Evolutionary conservation across 1,139 yeast species (phyloP), one percentile per base, ranked within the genome.

Genomic region (Geotrichum bryndzae): DNA sequence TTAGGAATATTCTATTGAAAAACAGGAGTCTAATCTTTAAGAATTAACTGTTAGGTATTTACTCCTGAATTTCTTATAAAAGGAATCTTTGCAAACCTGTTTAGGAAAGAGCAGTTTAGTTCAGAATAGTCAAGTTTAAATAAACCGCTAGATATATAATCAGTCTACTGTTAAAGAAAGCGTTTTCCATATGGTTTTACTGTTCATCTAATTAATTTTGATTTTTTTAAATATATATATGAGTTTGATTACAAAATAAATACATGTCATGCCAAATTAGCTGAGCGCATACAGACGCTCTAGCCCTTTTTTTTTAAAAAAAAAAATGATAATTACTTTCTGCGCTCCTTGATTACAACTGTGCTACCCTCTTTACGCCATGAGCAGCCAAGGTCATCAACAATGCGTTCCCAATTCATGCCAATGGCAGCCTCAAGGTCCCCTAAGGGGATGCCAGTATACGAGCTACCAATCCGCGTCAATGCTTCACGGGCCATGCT

Each of bases 331-430:
- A 29, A 29, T 29, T 15, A 41, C 8, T n/a, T 41, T n/a, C 22
- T 41, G 22, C 35, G 54, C 38, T 50, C 38, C 6, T 50, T 56
- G 22, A 50, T 13, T 3, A 55, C 33, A 51, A 55, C 22, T 2
- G 35, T 53, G 18, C 15, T 33, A 6, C 27, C 58, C 35, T 56
- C 58, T 29, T 31, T 27, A 10, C 58, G 23, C 58, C 58, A 56
- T 22, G 41, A n/a, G 48, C 53, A 50, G 2, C 33, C 33, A 31
- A 56, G 25, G 15, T 50, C 22, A 23, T 29, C 33, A 18, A 56
- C 41, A 29, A 56, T 23, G 25, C 58, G 46, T 11, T 50, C 58
- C 58, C 58, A 56, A n/a, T 22, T 18, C 46, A 31, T 7, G 33
- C 58, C 58, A 29, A 56, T 27, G 13, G 51, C 27, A 3, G 51